Base-by-base conservation (phyloP, 1,139 yeast genomes). In the Candida gigantensis region DNA sequence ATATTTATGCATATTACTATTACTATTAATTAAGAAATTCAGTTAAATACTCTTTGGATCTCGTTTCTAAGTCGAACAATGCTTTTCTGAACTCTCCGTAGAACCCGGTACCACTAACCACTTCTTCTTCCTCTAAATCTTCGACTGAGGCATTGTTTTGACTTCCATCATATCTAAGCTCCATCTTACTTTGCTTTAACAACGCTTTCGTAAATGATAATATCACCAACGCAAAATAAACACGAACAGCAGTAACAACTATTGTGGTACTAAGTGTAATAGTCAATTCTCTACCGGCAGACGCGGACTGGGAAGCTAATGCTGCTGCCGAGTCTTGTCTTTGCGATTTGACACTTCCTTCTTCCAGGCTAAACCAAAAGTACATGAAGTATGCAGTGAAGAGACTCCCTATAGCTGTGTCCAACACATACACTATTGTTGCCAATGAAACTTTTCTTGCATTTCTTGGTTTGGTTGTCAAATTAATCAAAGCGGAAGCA, bases 371-470 rank as follows among this genome's bases (percentile, higher is more conserved):
- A 52, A 88, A 84, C 97, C 97, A 90, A 45, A 79, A 74, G 39
- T 74, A 70, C 11, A 83, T 73, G 55, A 92, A 89, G 58, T 83
- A 83, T 3, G 84, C 47, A 9, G 95, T 86, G 60, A 84, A 88
- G 5, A 83, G 61, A 19, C 79, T 60, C 15, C 89, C 86, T 32
- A 79, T 58, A 0, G 81, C 34, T 1, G 95, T 81, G 56, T 90
- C 97, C 13, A 77, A 40, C 2, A 77, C 54, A 55, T 82, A 92
- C 1, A 81, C 57, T 33, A 84, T 62, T 9, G 87, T 74, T 24
- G 84, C 81, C 23, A 81, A 68, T 8, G 92, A 77, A 48, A 78
- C 68, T 35, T 67, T 68, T 26, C 74, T 52, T 15, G 60, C 58
- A 44, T 67, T 68, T 37, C 53, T 52, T 13, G 58, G 51, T 37